Evolutionary conservation across 345 rosid genomes (phyloP).

Genomic region (Euclidium syriacum): DNA sequence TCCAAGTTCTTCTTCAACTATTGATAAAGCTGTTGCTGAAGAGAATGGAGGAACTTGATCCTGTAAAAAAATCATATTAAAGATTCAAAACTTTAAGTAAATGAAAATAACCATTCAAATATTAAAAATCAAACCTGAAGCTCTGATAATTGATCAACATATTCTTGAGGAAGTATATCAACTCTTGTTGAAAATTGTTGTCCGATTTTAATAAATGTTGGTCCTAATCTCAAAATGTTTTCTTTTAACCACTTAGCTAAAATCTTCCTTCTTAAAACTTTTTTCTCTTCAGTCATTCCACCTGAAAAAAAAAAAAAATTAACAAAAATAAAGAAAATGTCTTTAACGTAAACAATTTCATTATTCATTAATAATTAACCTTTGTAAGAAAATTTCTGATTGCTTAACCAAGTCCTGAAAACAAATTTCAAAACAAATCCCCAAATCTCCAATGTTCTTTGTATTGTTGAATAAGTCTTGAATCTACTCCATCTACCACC

Average conservation of each 20-base stretch:
- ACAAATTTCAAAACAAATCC: constrained; percentile 71
- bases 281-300: constrained; percentile 86
- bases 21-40: constrained; percentile 79
- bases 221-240: constrained; percentile 84
- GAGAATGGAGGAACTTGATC: constrained; percentile 99
- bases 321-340: background rate
- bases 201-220: constrained; percentile 95
- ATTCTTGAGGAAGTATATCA: constrained; percentile 96
- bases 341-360: background rate
- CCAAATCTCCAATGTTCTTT: constrained; percentile 96
- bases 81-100: background rate
- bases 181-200: constrained; percentile 98
- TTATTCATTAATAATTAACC: constrained; percentile 34
- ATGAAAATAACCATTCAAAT: background rate
- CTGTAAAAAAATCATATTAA: constrained; percentile 31
- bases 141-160: constrained; percentile 93
- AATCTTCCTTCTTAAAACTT: constrained; percentile 54
- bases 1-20: constrained; percentile 95
- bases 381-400: constrained; percentile 78
- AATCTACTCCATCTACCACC: constrained; percentile 97
- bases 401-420: constrained; percentile 80
- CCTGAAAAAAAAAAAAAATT: constrained; percentile 39
- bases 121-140: constrained; percentile 61
- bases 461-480: constrained; percentile 90
- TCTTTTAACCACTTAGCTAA: constrained; percentile 97